Evolutionary conservation across 208 protist species (phyloP).

Genomic region (Wallacemonas sp.): DNA sequence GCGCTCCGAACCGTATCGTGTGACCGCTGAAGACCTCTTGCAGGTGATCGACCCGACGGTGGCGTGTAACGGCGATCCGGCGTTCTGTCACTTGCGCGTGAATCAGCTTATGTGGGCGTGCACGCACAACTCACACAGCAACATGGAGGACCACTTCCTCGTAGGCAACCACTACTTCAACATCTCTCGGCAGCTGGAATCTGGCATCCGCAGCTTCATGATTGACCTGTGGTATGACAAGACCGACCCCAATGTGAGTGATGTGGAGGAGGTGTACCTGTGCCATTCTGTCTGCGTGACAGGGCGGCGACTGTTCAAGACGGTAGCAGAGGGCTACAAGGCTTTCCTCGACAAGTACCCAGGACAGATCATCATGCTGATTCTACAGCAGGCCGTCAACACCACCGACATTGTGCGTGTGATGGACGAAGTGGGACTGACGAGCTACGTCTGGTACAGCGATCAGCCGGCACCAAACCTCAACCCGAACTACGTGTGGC

Average conservation of each 20-base stretch:
- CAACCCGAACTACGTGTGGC: slow-evolving; percentile 36
- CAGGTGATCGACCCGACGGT: slow-evolving; percentile 25
- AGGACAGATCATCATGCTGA: slow-evolving; percentile 31
- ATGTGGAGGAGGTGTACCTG: slow-evolving; percentile 29
- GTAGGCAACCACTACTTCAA: slow-evolving; percentile 46
- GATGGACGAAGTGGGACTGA: slow-evolving; percentile 25
- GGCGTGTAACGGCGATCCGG: slow-evolving; percentile 28
- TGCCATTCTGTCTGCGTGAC: slow-evolving; percentile 29
- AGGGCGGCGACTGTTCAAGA: slow-evolving; percentile 17
- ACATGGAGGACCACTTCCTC: slow-evolving; percentile 37
- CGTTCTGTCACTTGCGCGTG: slow-evolving; percentile 28
- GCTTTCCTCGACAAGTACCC: slow-evolving; percentile 28
- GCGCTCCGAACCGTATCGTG: not conserved
- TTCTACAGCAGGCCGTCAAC: slow-evolving; percentile 45
- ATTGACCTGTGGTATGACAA: slow-evolving; percentile 45
- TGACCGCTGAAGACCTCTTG: slow-evolving; percentile 9
- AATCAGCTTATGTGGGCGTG: slow-evolving; percentile 39
- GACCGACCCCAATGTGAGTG: slow-evolving; percentile 19
- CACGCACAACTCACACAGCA: slow-evolving; percentile 41
- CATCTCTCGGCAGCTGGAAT: slow-evolving; percentile 29
- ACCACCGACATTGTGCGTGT: slow-evolving; percentile 23
- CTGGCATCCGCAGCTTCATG: slow-evolving; percentile 43
- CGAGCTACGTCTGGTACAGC: slow-evolving; percentile 27
- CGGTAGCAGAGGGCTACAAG: slow-evolving; percentile 15
- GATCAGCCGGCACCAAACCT: slow-evolving; percentile 21